These are phyloP conservation scores for Penicillium angulare DNA, from an alignment of 495 filamentous ascomycete genomes.

Conservation along the genomic window DNA sequence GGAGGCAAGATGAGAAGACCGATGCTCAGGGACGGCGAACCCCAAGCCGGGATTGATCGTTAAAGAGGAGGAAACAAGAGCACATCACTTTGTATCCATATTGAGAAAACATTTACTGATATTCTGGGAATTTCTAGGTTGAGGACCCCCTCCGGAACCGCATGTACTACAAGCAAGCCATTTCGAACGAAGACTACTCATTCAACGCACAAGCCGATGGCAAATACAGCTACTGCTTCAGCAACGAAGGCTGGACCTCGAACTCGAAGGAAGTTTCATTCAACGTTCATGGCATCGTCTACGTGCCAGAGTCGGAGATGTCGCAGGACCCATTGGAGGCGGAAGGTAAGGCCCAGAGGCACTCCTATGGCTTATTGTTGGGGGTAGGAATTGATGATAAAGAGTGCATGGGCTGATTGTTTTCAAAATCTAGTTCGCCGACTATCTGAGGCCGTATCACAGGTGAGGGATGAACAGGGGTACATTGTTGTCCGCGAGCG, in stretches of 20 bases:
- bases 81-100: background rate
- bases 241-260: constrained; percentile 92
- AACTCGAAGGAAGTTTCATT: constrained; percentile 96
- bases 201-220: constrained; percentile 86
- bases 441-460: constrained; percentile 79
- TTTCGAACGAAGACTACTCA: constrained; percentile 88
- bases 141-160: constrained; percentile 73
- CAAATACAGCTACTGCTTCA: constrained; percentile 95
- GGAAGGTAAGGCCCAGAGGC: constrained; percentile 63
- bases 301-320: constrained; percentile 85
- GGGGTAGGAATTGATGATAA: background rate
- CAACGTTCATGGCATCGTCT: constrained; percentile 98
- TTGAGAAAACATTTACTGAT: background rate
- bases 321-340: constrained; percentile 84
- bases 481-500: constrained; percentile 96
- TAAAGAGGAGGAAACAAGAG: background rate
- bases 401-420: constrained; percentile 7
- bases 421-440: constrained; percentile 61
- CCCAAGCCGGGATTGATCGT: background rate
- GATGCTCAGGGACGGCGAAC: background rate
- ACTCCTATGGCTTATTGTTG: too few relatives aligned
- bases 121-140: constrained; percentile 51
- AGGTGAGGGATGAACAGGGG: constrained; percentile 95
- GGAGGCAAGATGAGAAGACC: background rate
- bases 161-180: constrained; percentile 71